Evolutionary conservation across 2,329 filamentous ascomycete genomes (phyloP).

Genomic region (Knufia petricola): DNA sequence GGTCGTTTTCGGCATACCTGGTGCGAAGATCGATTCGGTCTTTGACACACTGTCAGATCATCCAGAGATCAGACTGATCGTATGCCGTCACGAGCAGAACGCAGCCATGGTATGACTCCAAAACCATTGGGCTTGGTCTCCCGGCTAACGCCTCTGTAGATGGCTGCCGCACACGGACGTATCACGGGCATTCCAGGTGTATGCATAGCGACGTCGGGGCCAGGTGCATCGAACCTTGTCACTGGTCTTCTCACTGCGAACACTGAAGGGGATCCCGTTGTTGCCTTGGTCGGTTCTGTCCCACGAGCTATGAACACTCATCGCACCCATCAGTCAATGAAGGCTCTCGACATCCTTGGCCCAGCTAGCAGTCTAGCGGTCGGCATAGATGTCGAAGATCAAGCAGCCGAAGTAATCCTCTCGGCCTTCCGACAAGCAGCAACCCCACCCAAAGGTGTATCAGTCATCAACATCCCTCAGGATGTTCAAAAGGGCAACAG

Average conservation of each 20-base stretch:
- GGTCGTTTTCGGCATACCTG: constrained; percentile 40
- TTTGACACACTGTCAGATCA: constrained; percentile 40
- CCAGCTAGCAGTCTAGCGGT: constrained; percentile 37
- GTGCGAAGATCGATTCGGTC: constrained; percentile 41
- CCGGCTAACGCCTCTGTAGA: constrained; percentile 21
- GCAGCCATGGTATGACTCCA: constrained; percentile 38
- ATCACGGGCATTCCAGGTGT: constrained; percentile 40
- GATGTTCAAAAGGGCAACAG: constrained; percentile 35
- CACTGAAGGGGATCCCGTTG: constrained; percentile 40
- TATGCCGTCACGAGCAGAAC: constrained; percentile 43
- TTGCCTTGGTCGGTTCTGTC: constrained; percentile 42
- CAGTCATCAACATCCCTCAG: constrained; percentile 37
- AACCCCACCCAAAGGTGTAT: constrained; percentile 34
- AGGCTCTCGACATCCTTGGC: constrained; percentile 35
- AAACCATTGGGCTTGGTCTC: too few relatives aligned
- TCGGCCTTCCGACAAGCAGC: constrained; percentile 37
- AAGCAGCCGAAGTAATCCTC: constrained; percentile 40
- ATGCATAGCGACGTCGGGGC: constrained; percentile 40
- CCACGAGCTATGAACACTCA: constrained; percentile 36
- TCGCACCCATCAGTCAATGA: constrained; percentile 41
- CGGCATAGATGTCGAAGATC: constrained; percentile 38
- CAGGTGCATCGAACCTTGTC: constrained; percentile 39
- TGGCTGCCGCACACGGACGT: constrained; percentile 39
- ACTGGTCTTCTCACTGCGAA: constrained; percentile 41
- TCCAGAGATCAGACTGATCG: constrained; percentile 38